Conservation (phyloP, 73 alveolate genomes). For the Effrenium voratum region DNA sequence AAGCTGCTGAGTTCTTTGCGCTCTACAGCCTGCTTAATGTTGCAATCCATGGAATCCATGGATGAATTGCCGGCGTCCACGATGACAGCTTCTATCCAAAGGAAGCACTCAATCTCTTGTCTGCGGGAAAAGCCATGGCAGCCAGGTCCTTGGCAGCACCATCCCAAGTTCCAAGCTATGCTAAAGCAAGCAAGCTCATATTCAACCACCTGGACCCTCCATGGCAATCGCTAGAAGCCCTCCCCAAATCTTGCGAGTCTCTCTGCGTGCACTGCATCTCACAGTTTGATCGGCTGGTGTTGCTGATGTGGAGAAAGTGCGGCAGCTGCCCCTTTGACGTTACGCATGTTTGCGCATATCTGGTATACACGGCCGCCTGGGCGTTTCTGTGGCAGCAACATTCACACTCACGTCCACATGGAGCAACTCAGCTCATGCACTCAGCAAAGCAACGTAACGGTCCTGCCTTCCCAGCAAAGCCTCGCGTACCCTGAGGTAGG, state of each 20-base stretch:
- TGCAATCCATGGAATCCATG: slow-evolving; percentile 54
- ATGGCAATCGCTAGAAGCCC: not conserved
- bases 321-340: not conserved
- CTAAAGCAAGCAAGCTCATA: not conserved
- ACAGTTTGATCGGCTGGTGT: slow-evolving; percentile 14
- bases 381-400: not conserved
- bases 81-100: slow-evolving; percentile 51
- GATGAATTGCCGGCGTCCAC: not conserved
- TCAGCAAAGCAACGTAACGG: not conserved
- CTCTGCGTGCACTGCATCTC: slow-evolving; percentile 53
- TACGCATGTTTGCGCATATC: slow-evolving; percentile 10
- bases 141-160: slow-evolving; percentile 31
- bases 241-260: not conserved
- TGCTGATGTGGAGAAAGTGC: not conserved
- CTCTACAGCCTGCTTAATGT: too few species aligned
- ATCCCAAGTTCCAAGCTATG: not conserved
- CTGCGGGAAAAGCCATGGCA: slow-evolving; percentile 61
- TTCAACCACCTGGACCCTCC: not conserved
- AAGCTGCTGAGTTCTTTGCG: too few species aligned
- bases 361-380: slow-evolving; percentile 30
- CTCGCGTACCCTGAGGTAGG: slow-evolving; percentile 39
- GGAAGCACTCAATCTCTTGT: slow-evolving; percentile 52
- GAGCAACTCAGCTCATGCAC: not conserved
- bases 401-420: not conserved
- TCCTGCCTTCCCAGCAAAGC: slow-evolving; percentile 12